phyloP scores from a whole-genome alignment of 2,329 filamentous ascomycete genomes.

The Fusarium napiforme region DNA sequence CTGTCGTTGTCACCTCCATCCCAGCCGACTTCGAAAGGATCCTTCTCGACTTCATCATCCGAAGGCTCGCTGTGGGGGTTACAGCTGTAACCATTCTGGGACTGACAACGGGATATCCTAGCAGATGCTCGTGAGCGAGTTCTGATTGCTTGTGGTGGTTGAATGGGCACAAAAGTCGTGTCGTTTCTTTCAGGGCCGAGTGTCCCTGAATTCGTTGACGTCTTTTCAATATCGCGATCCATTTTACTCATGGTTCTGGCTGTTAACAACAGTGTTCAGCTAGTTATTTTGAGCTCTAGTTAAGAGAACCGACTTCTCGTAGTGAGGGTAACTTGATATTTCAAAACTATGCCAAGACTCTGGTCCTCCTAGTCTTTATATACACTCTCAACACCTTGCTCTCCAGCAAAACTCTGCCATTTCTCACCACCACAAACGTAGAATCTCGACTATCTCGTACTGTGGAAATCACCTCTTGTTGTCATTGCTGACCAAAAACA shows the following conservation, averaged over 20 bases:
- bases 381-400: background rate
- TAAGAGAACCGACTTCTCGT: background rate
- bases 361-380: slow-evolving; percentile 2
- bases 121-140: slow-evolving; percentile 18
- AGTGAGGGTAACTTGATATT: background rate
- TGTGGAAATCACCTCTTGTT: background rate
- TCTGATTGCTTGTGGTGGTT: slow-evolving; percentile 5
- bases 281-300: background rate
- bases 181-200: background rate
- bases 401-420: background rate
- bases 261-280: background rate
- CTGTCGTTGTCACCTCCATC: slow-evolving; percentile 78
- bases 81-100: slow-evolving; percentile 59
- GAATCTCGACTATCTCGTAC: background rate
- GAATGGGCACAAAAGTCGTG: slow-evolving; percentile 25
- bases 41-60: slow-evolving; percentile 46
- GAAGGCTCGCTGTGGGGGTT: slow-evolving; percentile 34
- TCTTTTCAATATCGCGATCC: slow-evolving; percentile 44
- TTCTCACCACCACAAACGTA: background rate
- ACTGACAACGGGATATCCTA: slow-evolving; percentile 46
- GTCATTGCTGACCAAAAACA: slow-evolving; percentile 1
- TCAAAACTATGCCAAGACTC: background rate
- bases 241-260: slow-evolving; percentile 8
- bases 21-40: slow-evolving; percentile 77
- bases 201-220: slow-evolving; percentile 24